Evolutionary conservation across 177 flowering plant genomes (phyloP).

Genomic region (Vitis hybrid): DNA sequence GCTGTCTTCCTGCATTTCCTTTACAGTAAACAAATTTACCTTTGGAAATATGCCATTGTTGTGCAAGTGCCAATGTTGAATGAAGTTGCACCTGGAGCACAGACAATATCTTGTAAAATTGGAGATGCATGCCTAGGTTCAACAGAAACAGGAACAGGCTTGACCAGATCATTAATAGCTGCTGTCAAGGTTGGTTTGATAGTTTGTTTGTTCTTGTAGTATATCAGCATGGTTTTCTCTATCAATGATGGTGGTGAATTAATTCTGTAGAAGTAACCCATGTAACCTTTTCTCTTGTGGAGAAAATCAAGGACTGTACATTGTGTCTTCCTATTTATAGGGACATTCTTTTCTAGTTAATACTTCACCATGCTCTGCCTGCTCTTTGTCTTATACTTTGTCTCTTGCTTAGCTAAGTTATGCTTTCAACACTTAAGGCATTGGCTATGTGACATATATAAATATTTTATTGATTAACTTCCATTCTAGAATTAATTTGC

Average conservation of each 20-base stretch:
- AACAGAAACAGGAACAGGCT: slow-evolving; percentile 98
- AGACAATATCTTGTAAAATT: slow-evolving; percentile 93
- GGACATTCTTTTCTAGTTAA: background rate
- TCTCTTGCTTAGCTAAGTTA: background rate
- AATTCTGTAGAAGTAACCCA: too few relatives aligned
- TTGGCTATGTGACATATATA: too few relatives aligned
- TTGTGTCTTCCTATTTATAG: background rate
- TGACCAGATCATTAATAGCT: slow-evolving; percentile 88
- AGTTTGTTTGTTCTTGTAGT: too few relatives aligned
- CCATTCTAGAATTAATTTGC: too few relatives aligned
- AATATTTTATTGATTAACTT: too few relatives aligned
- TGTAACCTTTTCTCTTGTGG: too few relatives aligned
- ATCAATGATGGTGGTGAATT: too few relatives aligned
- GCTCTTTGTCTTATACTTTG: background rate
- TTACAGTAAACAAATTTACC: background rate
- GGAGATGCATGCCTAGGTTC: slow-evolving; percentile 88
- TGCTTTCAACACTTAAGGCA: too few relatives aligned
- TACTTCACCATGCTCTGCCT: background rate
- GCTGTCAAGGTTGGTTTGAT: slow-evolving; percentile 72
- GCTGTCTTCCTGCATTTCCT: slow-evolving; percentile 7
- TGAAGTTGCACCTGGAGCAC: slow-evolving; percentile 99
- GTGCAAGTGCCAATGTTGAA: slow-evolving; percentile 77
- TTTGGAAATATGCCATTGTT: slow-evolving; percentile 8
- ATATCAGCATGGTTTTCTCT: too few relatives aligned
- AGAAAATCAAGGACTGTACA: background rate